A percentile compares a stretch with the other conserved stretches of the same genome.
phyloP scores from a whole-genome alignment of 768 basidiomycete species.

The Amanita fuliginea region DNA sequence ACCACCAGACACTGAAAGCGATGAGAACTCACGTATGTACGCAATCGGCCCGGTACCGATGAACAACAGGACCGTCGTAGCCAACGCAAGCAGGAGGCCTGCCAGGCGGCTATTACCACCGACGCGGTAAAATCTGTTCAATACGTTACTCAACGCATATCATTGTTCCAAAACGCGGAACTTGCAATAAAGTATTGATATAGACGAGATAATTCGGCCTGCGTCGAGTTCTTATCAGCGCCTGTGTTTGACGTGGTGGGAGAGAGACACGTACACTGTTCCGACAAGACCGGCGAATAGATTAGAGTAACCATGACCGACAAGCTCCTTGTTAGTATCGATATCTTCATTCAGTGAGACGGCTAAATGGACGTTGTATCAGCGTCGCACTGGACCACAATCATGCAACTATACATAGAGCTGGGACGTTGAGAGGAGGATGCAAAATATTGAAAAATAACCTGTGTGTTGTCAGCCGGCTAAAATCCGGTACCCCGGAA shows the following conservation, averaged over 20 bases:
- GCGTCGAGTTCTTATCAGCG: neutral
- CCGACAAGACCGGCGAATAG: constrained; percentile 70
- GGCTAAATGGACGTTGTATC: constrained; percentile 27
- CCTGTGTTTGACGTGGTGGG: neutral
- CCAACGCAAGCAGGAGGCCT: constrained; percentile 74
- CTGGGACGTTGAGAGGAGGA: constrained; percentile 83
- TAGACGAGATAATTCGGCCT: constrained; percentile 84
- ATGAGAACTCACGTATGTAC: constrained; percentile 63
- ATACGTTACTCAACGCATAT: neutral
- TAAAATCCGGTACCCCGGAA: neutral
- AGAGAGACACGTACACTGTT: constrained; percentile 48
- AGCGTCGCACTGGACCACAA: neutral
- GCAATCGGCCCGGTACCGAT: constrained; percentile 86
- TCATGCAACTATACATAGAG: constrained; percentile 43
- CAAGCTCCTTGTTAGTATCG: constrained; percentile 85
- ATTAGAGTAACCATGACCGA: constrained; percentile 90
- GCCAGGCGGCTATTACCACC: constrained; percentile 80
- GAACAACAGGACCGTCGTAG: constrained; percentile 60
- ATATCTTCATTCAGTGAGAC: constrained; percentile 85
- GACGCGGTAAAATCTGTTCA: constrained; percentile 74
- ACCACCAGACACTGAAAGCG: neutral
- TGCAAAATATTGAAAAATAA: constrained; percentile 81
- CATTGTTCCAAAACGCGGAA: neutral
- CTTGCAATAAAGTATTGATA: constrained; percentile 72
- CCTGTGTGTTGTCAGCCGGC: constrained; percentile 21